phyloP scores from a whole-genome alignment of 1,284 basidiomycete species.

The Leccinum variabile region DNA sequence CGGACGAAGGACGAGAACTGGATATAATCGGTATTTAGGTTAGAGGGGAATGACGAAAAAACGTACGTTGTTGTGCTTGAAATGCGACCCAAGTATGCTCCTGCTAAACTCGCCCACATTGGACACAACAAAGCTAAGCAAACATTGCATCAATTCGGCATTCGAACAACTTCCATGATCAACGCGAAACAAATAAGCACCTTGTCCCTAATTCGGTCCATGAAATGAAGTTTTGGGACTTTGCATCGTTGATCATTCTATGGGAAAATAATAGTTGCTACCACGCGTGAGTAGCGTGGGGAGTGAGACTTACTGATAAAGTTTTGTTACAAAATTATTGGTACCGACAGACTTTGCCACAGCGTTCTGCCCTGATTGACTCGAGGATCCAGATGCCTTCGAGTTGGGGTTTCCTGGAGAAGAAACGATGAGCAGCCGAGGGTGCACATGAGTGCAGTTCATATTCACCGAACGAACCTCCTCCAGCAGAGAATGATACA shows the following conservation, averaged over 20 bases:
- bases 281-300: slow-evolving; percentile 4
- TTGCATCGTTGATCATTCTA: slow-evolving; percentile 81
- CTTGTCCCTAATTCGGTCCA: slow-evolving; percentile 79
- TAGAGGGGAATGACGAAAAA: slow-evolving; percentile 3
- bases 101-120: slow-evolving; percentile 82
- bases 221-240: slow-evolving; percentile 72
- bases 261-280: slow-evolving; percentile 1
- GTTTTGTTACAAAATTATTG: slow-evolving; percentile 82
- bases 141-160: neutral
- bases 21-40: slow-evolving; percentile 14
- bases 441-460: neutral
- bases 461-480: slow-evolving; percentile 16
- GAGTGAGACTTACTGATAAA: slow-evolving; percentile 67
- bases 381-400: slow-evolving; percentile 16
- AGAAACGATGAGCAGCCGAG: neutral
- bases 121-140: slow-evolving; percentile 69
- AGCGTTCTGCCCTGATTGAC: slow-evolving; percentile 41
- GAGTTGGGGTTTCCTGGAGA: slow-evolving; percentile 12
- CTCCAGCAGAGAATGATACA: slow-evolving; percentile 14
- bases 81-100: slow-evolving; percentile 76
- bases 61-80: slow-evolving; percentile 81
- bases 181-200: slow-evolving; percentile 26
- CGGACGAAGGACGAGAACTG: slow-evolving; percentile 89
- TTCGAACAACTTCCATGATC: neutral
- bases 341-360: slow-evolving; percentile 67